Percentiles rank a stretch among this genome's conserved stretches.
Conservation (phyloP, 2,329 filamentous ascomycete species). For the Rhinocladiella mackenziei region DNA sequence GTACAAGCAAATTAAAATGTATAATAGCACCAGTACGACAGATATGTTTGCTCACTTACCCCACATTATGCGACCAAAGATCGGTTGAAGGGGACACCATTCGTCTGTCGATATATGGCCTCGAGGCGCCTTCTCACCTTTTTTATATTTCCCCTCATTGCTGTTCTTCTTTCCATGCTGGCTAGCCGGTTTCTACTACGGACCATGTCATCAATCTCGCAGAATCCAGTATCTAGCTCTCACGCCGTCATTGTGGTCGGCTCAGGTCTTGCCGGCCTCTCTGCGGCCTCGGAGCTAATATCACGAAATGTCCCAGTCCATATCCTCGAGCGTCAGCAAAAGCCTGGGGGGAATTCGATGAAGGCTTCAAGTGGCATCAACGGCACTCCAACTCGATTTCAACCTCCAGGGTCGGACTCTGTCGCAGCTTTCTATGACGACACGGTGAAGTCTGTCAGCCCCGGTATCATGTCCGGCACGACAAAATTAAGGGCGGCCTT, state of each 20-base stretch:
- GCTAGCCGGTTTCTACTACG: background rate
- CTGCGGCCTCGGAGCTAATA: constrained; percentile 56
- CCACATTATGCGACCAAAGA: no score
- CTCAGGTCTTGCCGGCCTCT: constrained; percentile 61
- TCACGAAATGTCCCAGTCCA: constrained; percentile 50
- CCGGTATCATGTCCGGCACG: constrained; percentile 23
- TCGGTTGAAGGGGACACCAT: no score
- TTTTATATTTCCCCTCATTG: constrained; percentile 1
- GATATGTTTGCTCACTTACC: no score
- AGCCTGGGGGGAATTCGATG: constrained; percentile 62
- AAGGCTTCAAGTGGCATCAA: constrained; percentile 66
- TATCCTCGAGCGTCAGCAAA: constrained; percentile 57
- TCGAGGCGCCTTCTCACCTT: background rate
- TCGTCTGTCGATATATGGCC: background rate
- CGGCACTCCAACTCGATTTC: constrained; percentile 57
- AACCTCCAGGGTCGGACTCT: constrained; percentile 34
- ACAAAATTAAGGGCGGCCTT: constrained; percentile 16
- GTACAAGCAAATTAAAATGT: constrained; percentile 1
- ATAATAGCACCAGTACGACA: no score
- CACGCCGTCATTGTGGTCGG: constrained; percentile 56
- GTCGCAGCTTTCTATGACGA: constrained; percentile 50
- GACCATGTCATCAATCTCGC: constrained; percentile 4
- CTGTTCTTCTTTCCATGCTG: constrained; percentile 8
- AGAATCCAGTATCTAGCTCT: background rate
- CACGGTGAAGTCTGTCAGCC: constrained; percentile 56